Percentiles rank a stretch among this genome's conserved stretches.
Evolutionary conservation across 2,329 filamentous ascomycete genomes (phyloP).

Genomic region (Pseudopithomyces maydicus): DNA sequence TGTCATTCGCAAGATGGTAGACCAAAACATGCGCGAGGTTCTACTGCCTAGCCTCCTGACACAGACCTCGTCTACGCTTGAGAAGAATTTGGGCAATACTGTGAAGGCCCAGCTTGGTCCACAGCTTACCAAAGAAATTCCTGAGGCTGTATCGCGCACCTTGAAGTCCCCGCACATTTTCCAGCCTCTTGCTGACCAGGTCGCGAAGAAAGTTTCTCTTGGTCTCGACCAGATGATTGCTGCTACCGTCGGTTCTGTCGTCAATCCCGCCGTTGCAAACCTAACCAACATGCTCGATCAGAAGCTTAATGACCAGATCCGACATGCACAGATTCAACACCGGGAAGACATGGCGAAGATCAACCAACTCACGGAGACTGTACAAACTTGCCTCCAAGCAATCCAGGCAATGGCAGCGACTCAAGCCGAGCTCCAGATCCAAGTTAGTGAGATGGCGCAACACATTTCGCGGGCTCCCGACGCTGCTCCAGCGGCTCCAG

Average conservation of each 20-base stretch:
- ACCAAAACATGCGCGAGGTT: slow-evolving; percentile 73
- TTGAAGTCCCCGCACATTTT: slow-evolving; percentile 76
- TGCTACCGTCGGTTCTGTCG: slow-evolving; percentile 60
- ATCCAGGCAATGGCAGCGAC: slow-evolving; percentile 71
- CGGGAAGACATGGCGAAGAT: slow-evolving; percentile 68
- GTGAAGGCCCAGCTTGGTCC: slow-evolving; percentile 70
- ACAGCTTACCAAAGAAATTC: slow-evolving; percentile 74
- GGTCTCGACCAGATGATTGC: slow-evolving; percentile 71
- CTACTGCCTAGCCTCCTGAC: slow-evolving; percentile 76
- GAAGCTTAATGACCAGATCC: slow-evolving; percentile 57
- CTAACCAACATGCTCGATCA: slow-evolving; percentile 72
- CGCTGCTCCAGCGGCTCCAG: slow-evolving; percentile 40
- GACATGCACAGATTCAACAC: slow-evolving; percentile 57
- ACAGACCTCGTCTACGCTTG: slow-evolving; percentile 69
- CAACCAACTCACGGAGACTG: slow-evolving; percentile 70
- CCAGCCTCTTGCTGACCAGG: slow-evolving; percentile 72
- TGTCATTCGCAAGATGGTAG: slow-evolving; percentile 77
- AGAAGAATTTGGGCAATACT: slow-evolving; percentile 71
- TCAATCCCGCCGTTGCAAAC: slow-evolving; percentile 69
- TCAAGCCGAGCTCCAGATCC: slow-evolving; percentile 71
- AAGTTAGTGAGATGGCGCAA: slow-evolving; percentile 51
- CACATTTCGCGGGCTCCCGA: slow-evolving; percentile 38
- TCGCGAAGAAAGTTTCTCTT: slow-evolving; percentile 68
- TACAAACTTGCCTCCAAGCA: slow-evolving; percentile 69
- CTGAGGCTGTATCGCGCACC: slow-evolving; percentile 68